A percentile compares a stretch with the other conserved stretches of the same genome.
Evolutionary conservation across 169 alveolate genomes (phyloP).

Genomic region (Eimeria maxima): DNA sequence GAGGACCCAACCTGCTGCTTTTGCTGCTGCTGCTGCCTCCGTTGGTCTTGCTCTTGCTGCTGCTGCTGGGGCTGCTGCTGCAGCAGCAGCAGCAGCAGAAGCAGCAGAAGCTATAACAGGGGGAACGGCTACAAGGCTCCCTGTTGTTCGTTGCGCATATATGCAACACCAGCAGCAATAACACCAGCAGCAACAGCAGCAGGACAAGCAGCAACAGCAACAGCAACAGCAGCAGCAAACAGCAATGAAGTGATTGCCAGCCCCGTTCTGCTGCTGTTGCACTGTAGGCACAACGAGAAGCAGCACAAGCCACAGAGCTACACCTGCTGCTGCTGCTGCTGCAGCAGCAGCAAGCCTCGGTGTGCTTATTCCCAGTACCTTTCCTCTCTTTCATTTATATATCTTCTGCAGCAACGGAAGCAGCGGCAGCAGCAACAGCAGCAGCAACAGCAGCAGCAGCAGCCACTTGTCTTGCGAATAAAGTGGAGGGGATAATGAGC

Average conservation of each 20-base stretch:
- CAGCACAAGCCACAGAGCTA: not conserved
- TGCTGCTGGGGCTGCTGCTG: not conserved
- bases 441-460: not conserved
- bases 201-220: not conserved
- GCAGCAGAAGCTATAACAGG: not conserved
- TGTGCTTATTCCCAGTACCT: not conserved
- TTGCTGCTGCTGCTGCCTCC: slow-evolving; percentile 23
- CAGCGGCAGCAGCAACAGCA: not conserved
- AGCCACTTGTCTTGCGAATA: not conserved
- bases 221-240: not conserved
- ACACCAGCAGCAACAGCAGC: slow-evolving; percentile 32
- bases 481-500: not conserved
- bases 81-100: not conserved
- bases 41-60: too few relatives aligned
- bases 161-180: not conserved
- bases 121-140: not conserved
- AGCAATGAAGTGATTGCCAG: not conserved
- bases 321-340: not conserved
- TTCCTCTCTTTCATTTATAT: not conserved
- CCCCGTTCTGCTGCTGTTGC: not conserved
- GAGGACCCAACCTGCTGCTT: not conserved
- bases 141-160: not conserved
- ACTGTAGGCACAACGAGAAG: not conserved
- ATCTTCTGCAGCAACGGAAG: not conserved
- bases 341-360: not conserved